Base-by-base conservation (phyloP, 2,329 filamentous ascomycete species). In the Teratosphaeria epicoccoides region DNA sequence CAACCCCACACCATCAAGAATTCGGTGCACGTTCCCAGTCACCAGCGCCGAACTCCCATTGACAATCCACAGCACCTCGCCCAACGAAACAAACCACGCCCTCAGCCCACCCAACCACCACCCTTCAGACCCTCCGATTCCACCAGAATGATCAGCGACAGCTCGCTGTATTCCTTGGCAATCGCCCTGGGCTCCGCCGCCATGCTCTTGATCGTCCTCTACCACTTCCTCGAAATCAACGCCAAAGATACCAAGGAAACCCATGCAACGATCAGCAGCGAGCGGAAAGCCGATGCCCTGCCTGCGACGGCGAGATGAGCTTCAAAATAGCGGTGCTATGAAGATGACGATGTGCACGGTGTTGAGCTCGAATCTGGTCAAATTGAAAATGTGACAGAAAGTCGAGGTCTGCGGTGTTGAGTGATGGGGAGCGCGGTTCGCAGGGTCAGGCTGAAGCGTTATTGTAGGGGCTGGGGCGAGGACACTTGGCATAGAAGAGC, bases 191-290 rank as follows among this genome's bases (percentile, higher is more conserved):
- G 93, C 73, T 86, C 83, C 51, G 80, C 84, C 40, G 83, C 91
- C 57, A 91, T 97, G 87, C 76, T 96, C 44, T 79, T 98, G 56
- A 96, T 97, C 59, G 83, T 98, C 25, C 73, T 95, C 24, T 97
- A 98, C 73, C 89, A 97, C 71, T 97, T 94, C 73, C 83, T 98
- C 63, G 91, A 97, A 70, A 81, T 95, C 74, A 97, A 98, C 67
- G 81, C 88, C n/a, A 76, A 78, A 59, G 78, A 84, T 53, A 71
- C 74, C 43, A 49, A 28, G 12, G 50, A 53, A n/a, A 9, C 25
- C 44, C 17, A 48, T 12, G 28, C 24, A 4, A 11, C 25, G 11
- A 44, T 66, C 24, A 62, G 62, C 49, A 57, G 54, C 29, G 59
- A 64, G 55, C 60, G 66, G 51, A 67, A 61, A 54, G 61, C 60